Evolutionary conservation across 2,329 filamentous ascomycete genomes (phyloP).

Genomic region (Fusarium sp.): DNA sequence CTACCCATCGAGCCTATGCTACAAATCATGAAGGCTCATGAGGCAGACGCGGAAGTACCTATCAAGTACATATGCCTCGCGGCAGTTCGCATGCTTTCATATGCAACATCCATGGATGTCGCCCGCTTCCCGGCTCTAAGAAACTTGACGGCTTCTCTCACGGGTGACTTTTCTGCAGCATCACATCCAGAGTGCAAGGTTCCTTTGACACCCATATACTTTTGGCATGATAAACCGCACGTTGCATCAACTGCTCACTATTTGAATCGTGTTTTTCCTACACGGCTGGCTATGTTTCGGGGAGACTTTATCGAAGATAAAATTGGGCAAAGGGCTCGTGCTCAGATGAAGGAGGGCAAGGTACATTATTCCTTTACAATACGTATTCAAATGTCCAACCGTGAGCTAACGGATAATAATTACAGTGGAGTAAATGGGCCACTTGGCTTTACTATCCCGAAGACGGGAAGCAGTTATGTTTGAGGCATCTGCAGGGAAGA

Average conservation of each 20-base stretch:
- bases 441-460: slow-evolving; percentile 68
- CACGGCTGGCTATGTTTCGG: slow-evolving; percentile 61
- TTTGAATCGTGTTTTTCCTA: slow-evolving; percentile 62
- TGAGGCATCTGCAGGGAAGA: slow-evolving; percentile 64
- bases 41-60: slow-evolving; percentile 48
- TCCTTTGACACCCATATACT: slow-evolving; percentile 67
- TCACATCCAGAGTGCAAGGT: slow-evolving; percentile 42
- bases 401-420: background rate
- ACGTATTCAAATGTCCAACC: no score
- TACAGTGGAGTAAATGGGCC: slow-evolving; percentile 63
- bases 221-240: slow-evolving; percentile 71
- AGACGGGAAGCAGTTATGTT: slow-evolving; percentile 58
- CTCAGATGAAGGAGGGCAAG: slow-evolving; percentile 66
- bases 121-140: slow-evolving; percentile 56
- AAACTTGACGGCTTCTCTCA: slow-evolving; percentile 56
- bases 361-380: no score
- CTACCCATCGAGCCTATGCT: slow-evolving; percentile 60
- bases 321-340: slow-evolving; percentile 65
- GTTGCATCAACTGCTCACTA: slow-evolving; percentile 63
- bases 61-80: slow-evolving; percentile 67
- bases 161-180: slow-evolving; percentile 53
- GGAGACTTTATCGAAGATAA: slow-evolving; percentile 70
- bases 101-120: slow-evolving; percentile 62
- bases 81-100: slow-evolving; percentile 63
- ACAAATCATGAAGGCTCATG: slow-evolving; percentile 57